phyloP scores from a whole-genome alignment of 2,329 filamentous ascomycete species.

The Talaromyces sp. region DNA sequence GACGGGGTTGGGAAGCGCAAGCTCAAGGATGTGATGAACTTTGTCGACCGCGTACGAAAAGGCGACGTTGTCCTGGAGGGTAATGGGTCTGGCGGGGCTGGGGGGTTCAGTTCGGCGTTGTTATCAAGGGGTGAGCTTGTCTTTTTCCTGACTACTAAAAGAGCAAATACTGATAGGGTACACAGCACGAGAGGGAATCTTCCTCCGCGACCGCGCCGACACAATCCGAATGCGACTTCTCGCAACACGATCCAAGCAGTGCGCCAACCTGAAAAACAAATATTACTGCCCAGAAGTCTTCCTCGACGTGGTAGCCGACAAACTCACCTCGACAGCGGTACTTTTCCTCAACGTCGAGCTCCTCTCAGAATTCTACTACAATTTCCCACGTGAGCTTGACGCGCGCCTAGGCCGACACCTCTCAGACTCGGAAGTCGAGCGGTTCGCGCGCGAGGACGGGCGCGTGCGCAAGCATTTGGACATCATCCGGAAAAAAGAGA shows the following conservation, averaged over 20 bases:
- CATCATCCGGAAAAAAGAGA: constrained; percentile 83
- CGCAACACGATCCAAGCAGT: constrained; percentile 87
- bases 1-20: constrained; percentile 73
- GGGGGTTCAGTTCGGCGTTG: constrained; percentile 84
- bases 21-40: constrained; percentile 79
- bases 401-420: constrained; percentile 75
- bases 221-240: constrained; percentile 85
- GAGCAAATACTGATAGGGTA: constrained; percentile 12
- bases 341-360: constrained; percentile 97
- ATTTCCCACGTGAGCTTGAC: constrained; percentile 91
- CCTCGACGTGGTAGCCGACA: constrained; percentile 92
- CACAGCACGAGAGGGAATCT: constrained; percentile 81
- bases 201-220: constrained; percentile 84
- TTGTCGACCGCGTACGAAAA: constrained; percentile 83
- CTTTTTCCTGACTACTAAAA: constrained; percentile 4
- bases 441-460: constrained; percentile 87
- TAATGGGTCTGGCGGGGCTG: constrained; percentile 75
- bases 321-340: constrained; percentile 89
- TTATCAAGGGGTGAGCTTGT: constrained; percentile 65
- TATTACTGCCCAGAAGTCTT: constrained; percentile 97
- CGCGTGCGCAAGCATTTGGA: constrained; percentile 86
- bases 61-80: constrained; percentile 82
- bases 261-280: constrained; percentile 76
- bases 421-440: constrained; percentile 72
- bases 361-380: constrained; percentile 94